Evolutionary conservation across 2,329 filamentous ascomycete genomes (phyloP).

Genomic region (Penicillium sclerotiorum): DNA sequence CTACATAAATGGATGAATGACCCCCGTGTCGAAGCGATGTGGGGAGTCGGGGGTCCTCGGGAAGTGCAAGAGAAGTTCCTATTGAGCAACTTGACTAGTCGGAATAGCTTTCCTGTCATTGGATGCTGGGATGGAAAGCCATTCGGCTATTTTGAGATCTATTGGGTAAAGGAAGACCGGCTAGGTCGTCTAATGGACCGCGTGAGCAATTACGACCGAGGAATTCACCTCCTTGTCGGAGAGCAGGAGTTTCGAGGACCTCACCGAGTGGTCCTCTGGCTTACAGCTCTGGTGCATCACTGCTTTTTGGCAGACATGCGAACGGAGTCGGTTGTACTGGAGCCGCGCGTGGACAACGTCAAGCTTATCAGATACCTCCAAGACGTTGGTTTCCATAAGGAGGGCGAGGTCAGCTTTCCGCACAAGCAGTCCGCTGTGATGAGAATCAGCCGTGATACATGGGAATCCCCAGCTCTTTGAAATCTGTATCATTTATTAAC

Average conservation of each 20-base stretch:
- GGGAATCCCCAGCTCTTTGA: slow-evolving; percentile 69
- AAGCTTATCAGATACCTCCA: slow-evolving; percentile 74
- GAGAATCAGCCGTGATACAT: slow-evolving; percentile 76
- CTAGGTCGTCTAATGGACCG: slow-evolving; percentile 69
- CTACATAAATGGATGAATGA: slow-evolving; percentile 88
- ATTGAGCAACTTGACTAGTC: slow-evolving; percentile 62
- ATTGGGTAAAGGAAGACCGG: slow-evolving; percentile 94
- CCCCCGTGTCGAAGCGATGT: slow-evolving; percentile 79
- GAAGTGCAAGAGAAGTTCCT: slow-evolving; percentile 69
- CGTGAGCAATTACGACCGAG: slow-evolving; percentile 80
- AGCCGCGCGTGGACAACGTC: slow-evolving; percentile 87
- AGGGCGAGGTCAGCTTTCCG: slow-evolving; percentile 81
- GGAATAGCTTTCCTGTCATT: slow-evolving; percentile 86
- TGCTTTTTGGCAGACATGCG: slow-evolving; percentile 75
- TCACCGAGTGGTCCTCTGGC: slow-evolving; percentile 76
- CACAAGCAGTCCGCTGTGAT: slow-evolving; percentile 92
- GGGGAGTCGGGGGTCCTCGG: slow-evolving; percentile 67
- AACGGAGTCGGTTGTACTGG: slow-evolving; percentile 80
- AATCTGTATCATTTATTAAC: background rate
- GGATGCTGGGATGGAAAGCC: slow-evolving; percentile 93
- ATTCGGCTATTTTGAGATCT: slow-evolving; percentile 97
- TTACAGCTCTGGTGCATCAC: slow-evolving; percentile 85
- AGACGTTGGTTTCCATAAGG: slow-evolving; percentile 77
- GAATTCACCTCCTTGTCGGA: slow-evolving; percentile 84
- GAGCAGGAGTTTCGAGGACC: slow-evolving; percentile 87